phyloP scores from a whole-genome alignment of 129 eudicot species.

The Oenanthe sinensis region DNA sequence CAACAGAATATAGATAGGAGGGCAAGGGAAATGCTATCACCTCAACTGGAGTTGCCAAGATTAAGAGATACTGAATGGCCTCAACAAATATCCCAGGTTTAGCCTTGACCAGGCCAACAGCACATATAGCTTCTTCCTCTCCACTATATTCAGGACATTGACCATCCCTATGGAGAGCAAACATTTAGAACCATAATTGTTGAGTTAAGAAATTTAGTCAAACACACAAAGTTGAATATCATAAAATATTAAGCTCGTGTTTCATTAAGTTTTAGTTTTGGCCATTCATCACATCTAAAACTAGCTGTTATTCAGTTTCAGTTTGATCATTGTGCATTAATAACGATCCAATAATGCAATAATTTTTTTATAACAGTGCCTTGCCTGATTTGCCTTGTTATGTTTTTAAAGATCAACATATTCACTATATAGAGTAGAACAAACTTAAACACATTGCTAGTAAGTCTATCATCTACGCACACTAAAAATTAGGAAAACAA shows the following conservation, averaged over 20 bases:
- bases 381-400: background rate
- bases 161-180: constrained; percentile 54
- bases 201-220: background rate
- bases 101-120: constrained; percentile 86
- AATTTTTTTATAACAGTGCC: background rate
- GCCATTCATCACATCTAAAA: background rate
- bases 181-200: background rate
- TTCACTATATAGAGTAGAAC: background rate
- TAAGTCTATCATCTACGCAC: background rate
- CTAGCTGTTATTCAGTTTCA: background rate
- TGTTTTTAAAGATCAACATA: background rate
- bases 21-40: constrained; percentile 20
- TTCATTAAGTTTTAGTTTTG: background rate
- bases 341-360: background rate
- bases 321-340: background rate
- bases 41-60: constrained; percentile 97
- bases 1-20: background rate
- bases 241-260: background rate
- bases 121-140: constrained; percentile 96
- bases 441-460: background rate
- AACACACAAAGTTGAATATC: background rate
- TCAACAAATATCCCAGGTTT: constrained; percentile 88
- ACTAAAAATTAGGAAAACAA: background rate
- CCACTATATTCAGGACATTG: constrained; percentile 95
- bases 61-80: constrained; percentile 86